Evolutionary conservation across 2,329 filamentous ascomycete genomes (phyloP), one percentile per base, ranked within the genome.

Genomic region (Xylariomycetidae sp.): DNA sequence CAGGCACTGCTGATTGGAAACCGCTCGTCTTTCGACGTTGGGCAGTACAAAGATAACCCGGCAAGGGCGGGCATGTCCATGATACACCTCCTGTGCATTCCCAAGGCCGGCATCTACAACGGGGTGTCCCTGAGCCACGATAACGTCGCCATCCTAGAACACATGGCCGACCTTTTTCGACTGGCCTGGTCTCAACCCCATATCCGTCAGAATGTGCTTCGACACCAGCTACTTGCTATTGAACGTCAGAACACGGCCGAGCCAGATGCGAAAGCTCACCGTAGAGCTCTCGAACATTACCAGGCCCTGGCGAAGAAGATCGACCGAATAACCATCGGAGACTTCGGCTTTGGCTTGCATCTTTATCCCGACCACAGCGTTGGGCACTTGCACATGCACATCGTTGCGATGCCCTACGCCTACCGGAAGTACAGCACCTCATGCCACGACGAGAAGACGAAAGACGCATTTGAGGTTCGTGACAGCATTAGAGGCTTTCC

Each of bases 331-430:
- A 19, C 15, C 2, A 9, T 29, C 4, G 36, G 41, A 2, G 41
- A 50, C 29, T 52, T 52, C 29, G 19, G 31, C 6, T 50, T 45
- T 30, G 48, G 48, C 2, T 31, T 49, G 13, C 48, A 49, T 29
- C 36, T 50, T 1, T 49, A 31, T 25, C 44, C 44, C 5, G 39
- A 50, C 9, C 34, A 49, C 10, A 45, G 38, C 22, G 27, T 48
- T 3, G 23, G 20, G 2, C 48, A 50, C 27, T 29, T 50, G 12
- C 48, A 50, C 17, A 17, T 50, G 25, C 48, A 50, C 17, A 43
- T 50, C 17, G 22, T 50, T 6, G 44, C 46, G n/a, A 31, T 15
- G 10, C 34, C 32, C 1, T 9, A 4, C 1, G 14, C 17, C 2
- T 38, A 25, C 18, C 42, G 44, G 5, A n/a, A 20, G 8, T 45